Conservation (phyloP, 169 alveolate genomes). For the Theileria annulata region DNA sequence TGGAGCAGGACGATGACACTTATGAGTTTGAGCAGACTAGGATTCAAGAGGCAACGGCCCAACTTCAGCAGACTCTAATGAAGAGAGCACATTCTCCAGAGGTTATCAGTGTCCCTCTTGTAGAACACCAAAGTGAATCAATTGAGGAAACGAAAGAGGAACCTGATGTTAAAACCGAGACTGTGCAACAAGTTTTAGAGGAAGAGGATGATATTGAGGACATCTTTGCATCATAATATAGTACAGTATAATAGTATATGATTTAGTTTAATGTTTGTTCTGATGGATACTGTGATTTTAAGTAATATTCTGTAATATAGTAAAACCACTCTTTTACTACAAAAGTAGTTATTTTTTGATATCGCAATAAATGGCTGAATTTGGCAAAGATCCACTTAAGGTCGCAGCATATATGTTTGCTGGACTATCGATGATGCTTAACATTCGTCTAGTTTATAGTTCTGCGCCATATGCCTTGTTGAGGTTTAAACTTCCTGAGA, state of each 20-base stretch:
- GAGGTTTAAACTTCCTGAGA: too few species aligned
- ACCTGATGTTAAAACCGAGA: slow-evolving; percentile 1
- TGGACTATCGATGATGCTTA: too few species aligned
- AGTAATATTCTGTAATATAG: too few species aligned
- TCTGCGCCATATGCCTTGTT: too few species aligned
- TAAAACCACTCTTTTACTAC: too few species aligned
- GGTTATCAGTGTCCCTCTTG: background rate
- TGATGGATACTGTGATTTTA: too few species aligned
- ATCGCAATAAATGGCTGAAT: too few species aligned
- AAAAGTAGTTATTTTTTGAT: too few species aligned
- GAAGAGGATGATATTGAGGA: slow-evolving; percentile 57
- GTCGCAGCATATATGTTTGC: too few species aligned
- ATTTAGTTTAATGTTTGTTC: too few species aligned
- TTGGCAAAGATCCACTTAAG: too few species aligned
- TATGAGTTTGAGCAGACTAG: background rate
- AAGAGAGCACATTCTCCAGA: background rate
- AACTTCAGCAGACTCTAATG: slow-evolving; percentile 2
- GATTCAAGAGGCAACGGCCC: slow-evolving; percentile 8
- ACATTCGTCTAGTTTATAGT: too few species aligned
- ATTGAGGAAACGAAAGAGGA: background rate
- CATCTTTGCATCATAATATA: slow-evolving; percentile 45
- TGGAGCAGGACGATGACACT: slow-evolving; percentile 1
- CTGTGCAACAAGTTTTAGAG: background rate
- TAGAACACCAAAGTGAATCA: background rate
- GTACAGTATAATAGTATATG: background rate